Percentiles rank a stretch among this genome's conserved stretches.
Conservation (phyloP, 2,329 filamentous ascomycete genomes). For the Verticillium dahliae region DNA sequence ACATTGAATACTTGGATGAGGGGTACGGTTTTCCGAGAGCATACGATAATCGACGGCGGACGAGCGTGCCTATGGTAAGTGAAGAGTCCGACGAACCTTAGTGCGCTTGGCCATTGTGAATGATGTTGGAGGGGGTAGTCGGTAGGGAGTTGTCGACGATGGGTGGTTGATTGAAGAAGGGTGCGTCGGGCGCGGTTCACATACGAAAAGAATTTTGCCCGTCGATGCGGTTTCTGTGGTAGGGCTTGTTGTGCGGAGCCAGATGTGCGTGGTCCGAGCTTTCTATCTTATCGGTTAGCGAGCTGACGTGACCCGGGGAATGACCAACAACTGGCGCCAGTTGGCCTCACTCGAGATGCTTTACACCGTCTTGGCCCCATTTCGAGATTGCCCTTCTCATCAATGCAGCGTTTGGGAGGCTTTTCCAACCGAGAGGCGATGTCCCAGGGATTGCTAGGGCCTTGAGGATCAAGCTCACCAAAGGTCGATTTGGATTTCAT, state of each 20-base stretch:
- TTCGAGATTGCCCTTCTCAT: too few species aligned
- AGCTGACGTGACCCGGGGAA: background rate
- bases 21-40: constrained; percentile 4
- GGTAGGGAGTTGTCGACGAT: constrained; percentile 13
- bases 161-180: constrained; percentile 2
- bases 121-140: constrained; percentile 23
- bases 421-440: too few species aligned
- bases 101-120: constrained; percentile 91
- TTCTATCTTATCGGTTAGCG: background rate
- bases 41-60: constrained; percentile 3
- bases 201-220: constrained; percentile 20
- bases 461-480: background rate
- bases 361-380: too few species aligned
- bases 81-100: constrained; percentile 29
- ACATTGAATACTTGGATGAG: constrained; percentile 1
- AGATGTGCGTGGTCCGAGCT: background rate
- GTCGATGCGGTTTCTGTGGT: constrained; percentile 32
- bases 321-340: background rate
- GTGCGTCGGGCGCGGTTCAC: constrained; percentile 20
- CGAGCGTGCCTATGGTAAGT: constrained; percentile 1
- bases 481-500: too few species aligned
- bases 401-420: too few species aligned
- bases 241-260: constrained; percentile 11
- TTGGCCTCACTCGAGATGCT: background rate
- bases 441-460: background rate